phyloP scores from a whole-genome alignment of 2,329 filamentous ascomycete genomes.

The Decorospora gaudefroyi region DNA sequence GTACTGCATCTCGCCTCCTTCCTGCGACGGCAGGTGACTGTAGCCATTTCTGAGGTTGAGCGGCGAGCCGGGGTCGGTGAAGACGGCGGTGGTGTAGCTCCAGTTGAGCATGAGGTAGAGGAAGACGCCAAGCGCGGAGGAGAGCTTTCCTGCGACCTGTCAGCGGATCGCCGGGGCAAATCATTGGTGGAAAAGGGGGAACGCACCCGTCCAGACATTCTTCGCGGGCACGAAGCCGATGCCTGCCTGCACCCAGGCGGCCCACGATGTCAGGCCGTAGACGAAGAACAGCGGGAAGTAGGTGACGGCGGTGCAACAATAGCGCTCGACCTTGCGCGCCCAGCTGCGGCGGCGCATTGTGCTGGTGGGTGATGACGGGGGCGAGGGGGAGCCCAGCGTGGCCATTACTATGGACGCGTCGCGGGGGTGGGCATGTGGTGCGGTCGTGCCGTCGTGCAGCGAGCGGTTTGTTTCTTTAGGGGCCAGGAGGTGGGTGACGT shows the following conservation, averaged over 20 bases:
- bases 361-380: slow-evolving; percentile 47
- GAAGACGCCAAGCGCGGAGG: slow-evolving; percentile 66
- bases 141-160: slow-evolving; percentile 48
- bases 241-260: slow-evolving; percentile 79
- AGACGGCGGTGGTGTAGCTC: slow-evolving; percentile 91
- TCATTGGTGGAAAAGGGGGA: slow-evolving; percentile 2
- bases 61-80: slow-evolving; percentile 81
- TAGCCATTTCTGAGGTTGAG: slow-evolving; percentile 63
- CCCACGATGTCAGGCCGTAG: slow-evolving; percentile 90
- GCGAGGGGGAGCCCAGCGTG: slow-evolving; percentile 47
- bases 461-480: slow-evolving; percentile 11
- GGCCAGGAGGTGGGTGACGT: slow-evolving; percentile 2
- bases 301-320: slow-evolving; percentile 76
- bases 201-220: slow-evolving; percentile 46
- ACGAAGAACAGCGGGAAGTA: slow-evolving; percentile 91
- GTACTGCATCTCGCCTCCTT: slow-evolving; percentile 57
- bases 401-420: slow-evolving; percentile 40
- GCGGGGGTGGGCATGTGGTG: slow-evolving; percentile 34
- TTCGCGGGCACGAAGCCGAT: slow-evolving; percentile 60
- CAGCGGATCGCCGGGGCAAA: slow-evolving; percentile 5
- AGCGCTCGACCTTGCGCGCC: slow-evolving; percentile 75
- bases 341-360: slow-evolving; percentile 54
- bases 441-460: slow-evolving; percentile 12
- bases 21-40: slow-evolving; percentile 77
- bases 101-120: slow-evolving; percentile 82